Percentiles rank a stretch among this genome's conserved stretches.
Conservation (phyloP, 2,329 filamentous ascomycete genomes). For the Ophiostoma populinum region DNA sequence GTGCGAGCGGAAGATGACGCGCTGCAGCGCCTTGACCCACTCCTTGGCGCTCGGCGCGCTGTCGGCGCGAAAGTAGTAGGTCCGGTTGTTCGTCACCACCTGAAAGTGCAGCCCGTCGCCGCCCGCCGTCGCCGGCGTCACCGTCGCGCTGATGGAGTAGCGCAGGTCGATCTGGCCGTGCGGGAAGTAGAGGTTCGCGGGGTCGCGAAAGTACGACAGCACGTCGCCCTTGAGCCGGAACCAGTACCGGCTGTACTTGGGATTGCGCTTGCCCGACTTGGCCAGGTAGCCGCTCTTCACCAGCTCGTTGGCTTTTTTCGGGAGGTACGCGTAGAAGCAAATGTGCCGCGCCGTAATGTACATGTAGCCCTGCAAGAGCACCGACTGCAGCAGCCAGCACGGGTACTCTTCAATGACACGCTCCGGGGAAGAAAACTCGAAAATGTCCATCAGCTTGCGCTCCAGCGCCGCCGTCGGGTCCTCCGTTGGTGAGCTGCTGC, state of each 20-base stretch:
- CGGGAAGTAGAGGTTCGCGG: constrained; percentile 78
- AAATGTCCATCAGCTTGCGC: constrained; percentile 63
- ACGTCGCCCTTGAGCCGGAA: constrained; percentile 86
- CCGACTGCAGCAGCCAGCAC: constrained; percentile 83
- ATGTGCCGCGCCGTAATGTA: constrained; percentile 89
- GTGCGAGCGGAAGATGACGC: constrained; percentile 87
- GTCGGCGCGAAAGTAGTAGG: constrained; percentile 78
- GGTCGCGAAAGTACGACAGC: constrained; percentile 71
- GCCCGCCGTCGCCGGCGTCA: constrained; percentile 41
- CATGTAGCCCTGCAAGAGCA: constrained; percentile 84
- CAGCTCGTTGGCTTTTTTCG: constrained; percentile 67
- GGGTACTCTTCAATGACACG: constrained; percentile 84
- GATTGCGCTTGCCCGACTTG: constrained; percentile 78
- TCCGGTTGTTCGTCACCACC: constrained; percentile 66
- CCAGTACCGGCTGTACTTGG: constrained; percentile 81
- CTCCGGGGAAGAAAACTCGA: constrained; percentile 65
- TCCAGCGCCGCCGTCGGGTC: constrained; percentile 43
- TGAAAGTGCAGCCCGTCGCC: constrained; percentile 56
- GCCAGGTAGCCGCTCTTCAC: constrained; percentile 77
- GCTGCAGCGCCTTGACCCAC: constrained; percentile 88
- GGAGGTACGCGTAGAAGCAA: constrained; percentile 95
- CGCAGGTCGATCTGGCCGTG: constrained; percentile 82
- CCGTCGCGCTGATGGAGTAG: constrained; percentile 73
- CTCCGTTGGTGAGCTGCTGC: constrained; percentile 20
- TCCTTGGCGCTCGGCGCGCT: constrained; percentile 78